Evolutionary conservation across 352 stramenopile genomes (phyloP).

Genomic region (Phytophthora nicotianae): DNA sequence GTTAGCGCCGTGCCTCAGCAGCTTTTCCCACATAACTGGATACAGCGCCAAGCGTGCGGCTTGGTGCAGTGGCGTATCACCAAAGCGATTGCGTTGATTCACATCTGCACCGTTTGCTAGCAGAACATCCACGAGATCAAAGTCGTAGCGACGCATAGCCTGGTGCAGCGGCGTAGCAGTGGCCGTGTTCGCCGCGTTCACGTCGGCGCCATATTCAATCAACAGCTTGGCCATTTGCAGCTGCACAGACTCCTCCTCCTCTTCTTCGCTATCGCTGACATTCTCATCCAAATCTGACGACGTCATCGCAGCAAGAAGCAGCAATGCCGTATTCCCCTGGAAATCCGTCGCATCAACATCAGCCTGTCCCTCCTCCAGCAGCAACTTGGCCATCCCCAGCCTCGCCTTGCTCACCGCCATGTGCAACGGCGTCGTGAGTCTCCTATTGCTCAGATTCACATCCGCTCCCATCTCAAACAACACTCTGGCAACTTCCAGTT

Average conservation of each 20-base stretch:
- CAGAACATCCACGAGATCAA: constrained; percentile 38
- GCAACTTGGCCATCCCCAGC: constrained; percentile 26
- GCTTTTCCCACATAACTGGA: constrained; percentile 35
- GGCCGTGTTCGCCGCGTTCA: constrained; percentile 31
- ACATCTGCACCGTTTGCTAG: constrained; percentile 34
- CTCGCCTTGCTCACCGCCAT: constrained; percentile 35
- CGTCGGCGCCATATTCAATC: constrained; percentile 32
- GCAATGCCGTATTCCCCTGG: constrained; percentile 34
- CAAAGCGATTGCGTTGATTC: constrained; percentile 38
- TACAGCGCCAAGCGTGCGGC: constrained; percentile 33
- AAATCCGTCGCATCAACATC: constrained; percentile 34
- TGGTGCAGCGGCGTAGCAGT: constrained; percentile 32
- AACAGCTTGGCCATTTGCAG: constrained; percentile 33
- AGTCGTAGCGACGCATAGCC: constrained; percentile 38
- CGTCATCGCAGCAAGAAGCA: constrained; percentile 32
- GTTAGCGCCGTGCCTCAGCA: constrained; percentile 32
- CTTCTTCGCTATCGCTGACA: constrained; percentile 21
- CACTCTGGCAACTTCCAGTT: constrained; percentile 17
- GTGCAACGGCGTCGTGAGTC: constrained; percentile 27
- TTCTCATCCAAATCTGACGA: constrained; percentile 39
- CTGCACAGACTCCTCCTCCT: constrained; percentile 25
- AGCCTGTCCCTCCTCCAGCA: constrained; percentile 32
- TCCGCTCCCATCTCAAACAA: constrained; percentile 29
- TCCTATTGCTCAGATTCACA: constrained; percentile 31
- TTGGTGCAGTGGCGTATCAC: constrained; percentile 42